phyloP scores from a whole-genome alignment of 495 filamentous ascomycete genomes.

The Tuber indicum region DNA sequence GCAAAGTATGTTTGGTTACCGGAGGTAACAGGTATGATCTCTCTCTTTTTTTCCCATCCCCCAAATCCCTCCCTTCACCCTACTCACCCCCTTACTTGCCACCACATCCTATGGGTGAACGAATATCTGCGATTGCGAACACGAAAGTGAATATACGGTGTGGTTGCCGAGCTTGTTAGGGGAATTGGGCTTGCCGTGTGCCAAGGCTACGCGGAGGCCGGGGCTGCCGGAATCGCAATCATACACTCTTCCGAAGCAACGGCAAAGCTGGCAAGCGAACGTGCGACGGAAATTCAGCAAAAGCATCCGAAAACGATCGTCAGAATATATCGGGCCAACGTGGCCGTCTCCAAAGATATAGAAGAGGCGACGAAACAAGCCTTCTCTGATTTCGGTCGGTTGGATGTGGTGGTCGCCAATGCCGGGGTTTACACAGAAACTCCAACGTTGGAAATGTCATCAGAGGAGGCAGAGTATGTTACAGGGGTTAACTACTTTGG shows the following conservation, averaged over 20 bases:
- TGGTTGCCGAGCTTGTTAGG: constrained; percentile 11
- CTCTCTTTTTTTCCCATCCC: background rate
- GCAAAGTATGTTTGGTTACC: constrained; percentile 37
- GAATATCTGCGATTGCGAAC: background rate
- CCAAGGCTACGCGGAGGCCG: constrained; percentile 38
- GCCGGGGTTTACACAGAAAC: constrained; percentile 40
- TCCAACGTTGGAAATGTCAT: constrained; percentile 33
- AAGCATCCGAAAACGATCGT: constrained; percentile 32
- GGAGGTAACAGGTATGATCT: constrained; percentile 38
- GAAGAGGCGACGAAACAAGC: constrained; percentile 36
- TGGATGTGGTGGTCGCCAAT: constrained; percentile 40
- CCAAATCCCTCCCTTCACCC: background rate
- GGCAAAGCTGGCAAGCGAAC: constrained; percentile 24
- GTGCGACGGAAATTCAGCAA: constrained; percentile 28
- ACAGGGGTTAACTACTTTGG: constrained; percentile 41
- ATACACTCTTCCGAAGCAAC: constrained; percentile 38
- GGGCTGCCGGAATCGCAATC: constrained; percentile 34
- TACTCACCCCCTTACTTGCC: background rate
- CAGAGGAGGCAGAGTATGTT: constrained; percentile 35
- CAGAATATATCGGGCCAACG: constrained; percentile 30
- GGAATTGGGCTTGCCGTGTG: constrained; percentile 37
- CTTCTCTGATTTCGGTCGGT: constrained; percentile 31
- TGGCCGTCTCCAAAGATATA: constrained; percentile 34
- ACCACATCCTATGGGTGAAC: background rate
- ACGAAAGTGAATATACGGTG: background rate